Evolutionary conservation across 2,329 filamentous ascomycete species (phyloP).

Genomic region (Venturia pyrina): DNA sequence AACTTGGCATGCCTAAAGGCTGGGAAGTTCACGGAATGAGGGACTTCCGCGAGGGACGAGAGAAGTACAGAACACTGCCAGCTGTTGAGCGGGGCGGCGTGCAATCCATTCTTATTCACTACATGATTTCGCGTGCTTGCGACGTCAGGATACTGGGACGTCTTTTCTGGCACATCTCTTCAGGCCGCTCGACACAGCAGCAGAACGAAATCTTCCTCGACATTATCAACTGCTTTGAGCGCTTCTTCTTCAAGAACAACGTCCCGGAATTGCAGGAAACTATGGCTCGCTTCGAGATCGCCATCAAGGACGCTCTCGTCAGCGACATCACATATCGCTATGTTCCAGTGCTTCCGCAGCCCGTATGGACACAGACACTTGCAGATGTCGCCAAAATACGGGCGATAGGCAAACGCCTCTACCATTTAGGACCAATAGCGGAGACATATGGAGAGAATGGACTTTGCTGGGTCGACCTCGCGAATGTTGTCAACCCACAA

Average conservation of each 20-base stretch:
- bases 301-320: not conserved
- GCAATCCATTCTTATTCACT: not conserved
- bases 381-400: not conserved
- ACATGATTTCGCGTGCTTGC: not conserved
- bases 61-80: not conserved
- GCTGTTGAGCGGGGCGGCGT: not conserved
- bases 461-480: not conserved
- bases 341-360: not conserved
- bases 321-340: not conserved
- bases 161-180: not conserved
- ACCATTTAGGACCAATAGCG: not conserved
- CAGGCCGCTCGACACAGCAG: not conserved
- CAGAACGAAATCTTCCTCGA: not conserved
- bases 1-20: not conserved
- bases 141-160: not conserved
- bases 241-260: not conserved
- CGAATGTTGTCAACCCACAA: not conserved
- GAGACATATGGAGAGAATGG: not conserved
- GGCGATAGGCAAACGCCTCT: not conserved
- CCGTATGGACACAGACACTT: not conserved
- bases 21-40: not conserved
- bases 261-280: not conserved
- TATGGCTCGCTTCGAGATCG: not conserved
- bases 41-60: not conserved
- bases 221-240: not conserved